These are phyloP conservation scores for Martiniozyma asiatica DNA, from an alignment of 1,139 yeast species.

Conservation along the genomic window DNA sequence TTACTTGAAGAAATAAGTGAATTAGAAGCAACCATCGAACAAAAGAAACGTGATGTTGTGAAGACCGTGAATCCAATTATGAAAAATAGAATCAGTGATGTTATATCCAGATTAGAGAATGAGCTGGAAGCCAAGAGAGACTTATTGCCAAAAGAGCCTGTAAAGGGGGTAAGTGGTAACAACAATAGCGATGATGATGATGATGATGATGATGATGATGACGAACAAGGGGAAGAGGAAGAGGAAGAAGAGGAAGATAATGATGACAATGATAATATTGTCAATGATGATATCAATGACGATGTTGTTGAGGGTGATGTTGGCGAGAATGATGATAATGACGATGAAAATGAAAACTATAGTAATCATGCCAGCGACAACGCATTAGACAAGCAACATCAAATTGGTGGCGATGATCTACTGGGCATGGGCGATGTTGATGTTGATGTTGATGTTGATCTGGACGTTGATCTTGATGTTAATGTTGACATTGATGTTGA, in stretches of 20 bases:
- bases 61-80: constrained; percentile 80
- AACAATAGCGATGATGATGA: constrained; percentile 18
- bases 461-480: not conserved
- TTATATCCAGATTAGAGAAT: constrained; percentile 64
- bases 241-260: constrained; percentile 22
- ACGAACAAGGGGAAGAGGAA: constrained; percentile 18
- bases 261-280: constrained; percentile 20
- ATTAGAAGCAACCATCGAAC: constrained; percentile 65
- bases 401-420: too few species aligned
- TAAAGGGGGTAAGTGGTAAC: constrained; percentile 12
- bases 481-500: constrained; percentile 3
- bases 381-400: too few species aligned
- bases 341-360: constrained; percentile 23
- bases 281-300: too few species aligned
- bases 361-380: constrained; percentile 17
- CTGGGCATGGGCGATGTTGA: not conserved
- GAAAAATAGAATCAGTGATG: constrained; percentile 77
- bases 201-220: constrained; percentile 18
- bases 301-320: constrained; percentile 20
- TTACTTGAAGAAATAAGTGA: constrained; percentile 80
- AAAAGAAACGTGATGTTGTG: constrained; percentile 61
- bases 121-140: constrained; percentile 73
- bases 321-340: constrained; percentile 20
- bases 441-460: not conserved
- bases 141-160: constrained; percentile 29